Evolutionary conservation across 2,329 filamentous ascomycete genomes (phyloP).

Genomic region (Pseudopyrenochaeta lycopersici): DNA sequence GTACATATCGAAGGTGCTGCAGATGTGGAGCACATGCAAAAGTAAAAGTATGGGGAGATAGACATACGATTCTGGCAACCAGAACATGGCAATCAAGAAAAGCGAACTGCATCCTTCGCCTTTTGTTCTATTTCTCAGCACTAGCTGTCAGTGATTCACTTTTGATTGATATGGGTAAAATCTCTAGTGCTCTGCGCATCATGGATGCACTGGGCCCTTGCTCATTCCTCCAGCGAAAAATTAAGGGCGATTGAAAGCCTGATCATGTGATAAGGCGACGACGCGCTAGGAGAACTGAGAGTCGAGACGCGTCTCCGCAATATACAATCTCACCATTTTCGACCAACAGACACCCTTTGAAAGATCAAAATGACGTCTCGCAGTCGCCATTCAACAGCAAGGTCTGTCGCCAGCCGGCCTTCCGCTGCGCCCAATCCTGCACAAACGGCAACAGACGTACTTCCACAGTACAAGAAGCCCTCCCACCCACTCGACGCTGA

Average conservation of each 20-base stretch:
- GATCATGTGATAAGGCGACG: constrained; percentile 23
- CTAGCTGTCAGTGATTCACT: no score
- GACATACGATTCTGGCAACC: no score
- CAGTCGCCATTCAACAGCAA: constrained; percentile 24
- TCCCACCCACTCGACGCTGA: constrained; percentile 59
- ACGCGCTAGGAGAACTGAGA: constrained; percentile 8
- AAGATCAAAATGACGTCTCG: constrained; percentile 32
- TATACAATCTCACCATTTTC: no score
- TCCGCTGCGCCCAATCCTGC: constrained; percentile 17
- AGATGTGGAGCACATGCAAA: no score
- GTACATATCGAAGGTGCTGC: no score
- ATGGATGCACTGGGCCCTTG: no score
- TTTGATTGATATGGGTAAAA: no score
- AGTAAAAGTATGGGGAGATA: no score
- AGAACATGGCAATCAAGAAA: no score
- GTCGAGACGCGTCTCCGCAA: constrained; percentile 9
- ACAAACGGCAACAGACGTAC: constrained; percentile 22
- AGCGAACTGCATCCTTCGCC: no score
- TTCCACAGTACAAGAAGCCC: constrained; percentile 65
- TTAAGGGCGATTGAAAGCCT: background rate
- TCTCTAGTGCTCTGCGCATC: no score
- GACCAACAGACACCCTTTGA: background rate
- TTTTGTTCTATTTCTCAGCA: no score
- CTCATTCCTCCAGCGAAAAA: background rate
- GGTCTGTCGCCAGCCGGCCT: constrained; percentile 22